These are phyloP conservation scores for Curvularia sp. DNA, from an alignment of 2,329 filamentous ascomycete genomes.

Conservation along the genomic window DNA sequence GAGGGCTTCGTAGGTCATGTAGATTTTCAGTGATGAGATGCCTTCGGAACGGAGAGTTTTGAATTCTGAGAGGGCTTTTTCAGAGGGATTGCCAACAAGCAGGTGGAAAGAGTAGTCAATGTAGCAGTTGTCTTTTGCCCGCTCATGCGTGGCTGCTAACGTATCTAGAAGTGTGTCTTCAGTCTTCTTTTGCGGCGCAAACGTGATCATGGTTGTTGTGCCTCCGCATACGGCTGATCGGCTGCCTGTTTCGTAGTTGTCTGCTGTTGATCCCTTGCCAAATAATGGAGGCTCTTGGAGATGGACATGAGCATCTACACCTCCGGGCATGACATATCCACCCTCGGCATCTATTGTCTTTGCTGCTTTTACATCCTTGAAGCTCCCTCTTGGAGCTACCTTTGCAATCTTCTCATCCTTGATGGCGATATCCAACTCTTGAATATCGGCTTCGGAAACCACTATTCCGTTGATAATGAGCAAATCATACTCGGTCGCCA, in stretches of 20 bases:
- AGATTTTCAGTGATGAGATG: slow-evolving; percentile 53
- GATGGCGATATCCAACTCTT: slow-evolving; percentile 53
- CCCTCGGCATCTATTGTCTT: slow-evolving; percentile 54
- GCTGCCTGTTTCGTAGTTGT: slow-evolving; percentile 53
- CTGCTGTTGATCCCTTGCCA: slow-evolving; percentile 51
- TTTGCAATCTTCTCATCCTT: slow-evolving; percentile 52
- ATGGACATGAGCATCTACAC: slow-evolving; percentile 58
- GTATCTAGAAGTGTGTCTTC: slow-evolving; percentile 55
- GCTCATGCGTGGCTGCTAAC: slow-evolving; percentile 53
- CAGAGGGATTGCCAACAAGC: slow-evolving; percentile 49
- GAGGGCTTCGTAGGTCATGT: slow-evolving; percentile 53
- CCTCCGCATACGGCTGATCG: slow-evolving; percentile 58
- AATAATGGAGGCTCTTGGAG: slow-evolving; percentile 56
- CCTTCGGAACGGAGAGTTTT: slow-evolving; percentile 46
- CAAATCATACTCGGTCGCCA: slow-evolving; percentile 45
- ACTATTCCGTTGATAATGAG: slow-evolving; percentile 54
- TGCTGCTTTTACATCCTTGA: slow-evolving; percentile 38
- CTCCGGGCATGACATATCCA: slow-evolving; percentile 56
- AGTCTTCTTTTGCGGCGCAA: slow-evolving; percentile 56
- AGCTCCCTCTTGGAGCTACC: slow-evolving; percentile 41
- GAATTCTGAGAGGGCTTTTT: slow-evolving; percentile 46
- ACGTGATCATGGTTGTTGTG: slow-evolving; percentile 59
- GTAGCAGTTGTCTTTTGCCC: slow-evolving; percentile 56
- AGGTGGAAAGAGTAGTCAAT: slow-evolving; percentile 57
- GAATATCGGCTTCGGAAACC: slow-evolving; percentile 50